Conservation (phyloP, 208 protist species). For the Acanthamoeba sp. region DNA sequence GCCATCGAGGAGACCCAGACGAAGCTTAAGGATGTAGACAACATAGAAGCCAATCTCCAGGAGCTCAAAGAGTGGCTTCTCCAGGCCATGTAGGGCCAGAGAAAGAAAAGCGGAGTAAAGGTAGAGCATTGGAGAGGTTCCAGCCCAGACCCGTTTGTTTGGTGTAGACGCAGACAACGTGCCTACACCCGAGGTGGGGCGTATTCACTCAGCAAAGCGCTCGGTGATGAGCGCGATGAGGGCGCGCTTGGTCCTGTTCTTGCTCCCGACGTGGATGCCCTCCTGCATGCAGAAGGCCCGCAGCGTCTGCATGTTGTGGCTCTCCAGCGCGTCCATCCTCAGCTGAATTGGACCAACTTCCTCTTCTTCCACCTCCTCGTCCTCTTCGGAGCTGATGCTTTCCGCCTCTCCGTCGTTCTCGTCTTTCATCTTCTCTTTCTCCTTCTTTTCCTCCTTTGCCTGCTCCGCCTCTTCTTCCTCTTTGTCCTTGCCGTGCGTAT, state of each 20-base stretch:
- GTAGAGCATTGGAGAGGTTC: too few species aligned
- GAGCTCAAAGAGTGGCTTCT: conserved; percentile 71
- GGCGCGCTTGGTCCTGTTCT: background rate
- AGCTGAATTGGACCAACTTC: background rate
- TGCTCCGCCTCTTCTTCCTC: background rate
- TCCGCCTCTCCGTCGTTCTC: background rate
- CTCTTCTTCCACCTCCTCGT: background rate
- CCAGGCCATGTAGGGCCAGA: background rate
- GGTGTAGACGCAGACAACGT: too few species aligned
- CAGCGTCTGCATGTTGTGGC: background rate
- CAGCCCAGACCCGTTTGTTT: too few species aligned
- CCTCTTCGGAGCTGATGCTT: too few species aligned
- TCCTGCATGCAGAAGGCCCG: background rate
- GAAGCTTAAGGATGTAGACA: background rate
- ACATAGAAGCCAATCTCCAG: conserved; percentile 4
- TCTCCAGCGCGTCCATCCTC: background rate
- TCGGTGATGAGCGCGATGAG: background rate
- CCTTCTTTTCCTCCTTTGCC: background rate
- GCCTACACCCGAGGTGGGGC: too few species aligned
- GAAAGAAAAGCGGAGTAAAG: too few species aligned
- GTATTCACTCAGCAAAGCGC: background rate
- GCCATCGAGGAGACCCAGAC: conserved; percentile 30
- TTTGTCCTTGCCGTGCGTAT: background rate
- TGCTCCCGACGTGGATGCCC: background rate
- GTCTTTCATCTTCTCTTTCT: background rate